These are phyloP conservation scores for Astragalus membranaceus DNA, from an alignment of 306 rosid species.

Conservation along the genomic window DNA sequence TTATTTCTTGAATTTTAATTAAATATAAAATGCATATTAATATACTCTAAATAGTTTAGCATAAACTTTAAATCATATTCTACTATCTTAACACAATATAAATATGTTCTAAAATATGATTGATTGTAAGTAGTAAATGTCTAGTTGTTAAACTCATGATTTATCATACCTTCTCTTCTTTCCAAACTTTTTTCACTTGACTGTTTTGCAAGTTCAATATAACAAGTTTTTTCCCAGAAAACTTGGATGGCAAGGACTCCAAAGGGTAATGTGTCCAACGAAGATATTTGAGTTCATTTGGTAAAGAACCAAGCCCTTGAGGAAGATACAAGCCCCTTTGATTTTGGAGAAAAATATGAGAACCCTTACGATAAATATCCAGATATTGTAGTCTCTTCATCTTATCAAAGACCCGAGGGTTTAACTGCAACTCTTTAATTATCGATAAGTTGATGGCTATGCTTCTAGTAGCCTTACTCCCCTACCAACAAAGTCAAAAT, in stretches of 20 bases:
- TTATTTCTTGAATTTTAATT: neutral
- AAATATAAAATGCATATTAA: neutral
- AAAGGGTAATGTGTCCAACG: slow-evolving; percentile 23
- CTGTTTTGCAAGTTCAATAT: slow-evolving; percentile 6
- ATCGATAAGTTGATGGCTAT: neutral
- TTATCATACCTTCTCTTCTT: neutral
- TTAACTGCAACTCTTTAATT: neutral
- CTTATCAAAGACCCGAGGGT: neutral
- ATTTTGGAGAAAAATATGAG: neutral
- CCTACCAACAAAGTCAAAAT: neutral
- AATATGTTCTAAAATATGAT: neutral
- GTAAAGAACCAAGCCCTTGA: slow-evolving; percentile 4
- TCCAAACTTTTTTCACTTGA: slow-evolving; percentile 17
- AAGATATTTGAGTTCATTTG: slow-evolving; percentile 3
- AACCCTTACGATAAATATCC: neutral
- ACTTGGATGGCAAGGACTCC: slow-evolving; percentile 17
- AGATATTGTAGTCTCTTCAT: slow-evolving; percentile 17
- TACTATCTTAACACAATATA: neutral
- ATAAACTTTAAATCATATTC: too few relatives aligned
- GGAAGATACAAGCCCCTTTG: neutral
- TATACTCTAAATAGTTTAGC: too few relatives aligned
- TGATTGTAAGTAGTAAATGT: too few relatives aligned
- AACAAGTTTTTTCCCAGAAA: slow-evolving; percentile 12
- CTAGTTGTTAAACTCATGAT: too few relatives aligned
- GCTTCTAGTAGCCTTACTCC: slow-evolving; percentile 15